Base-by-base conservation (phyloP, 306 rosid genomes). In the Glycine soja region DNA sequence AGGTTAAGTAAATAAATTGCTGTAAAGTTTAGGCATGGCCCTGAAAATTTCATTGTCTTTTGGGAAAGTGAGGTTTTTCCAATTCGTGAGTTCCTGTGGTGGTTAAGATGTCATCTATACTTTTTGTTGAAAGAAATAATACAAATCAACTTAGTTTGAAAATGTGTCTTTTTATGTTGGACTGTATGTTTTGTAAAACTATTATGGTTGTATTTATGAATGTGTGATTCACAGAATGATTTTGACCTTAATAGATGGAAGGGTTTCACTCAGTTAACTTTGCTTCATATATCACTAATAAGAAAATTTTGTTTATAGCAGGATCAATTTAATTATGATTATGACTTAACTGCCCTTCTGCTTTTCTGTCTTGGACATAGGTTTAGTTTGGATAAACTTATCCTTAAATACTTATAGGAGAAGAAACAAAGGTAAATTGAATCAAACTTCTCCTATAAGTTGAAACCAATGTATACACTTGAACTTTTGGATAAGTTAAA, bases 1-100 rank as follows among this genome's bases (percentile, higher is more conserved):
- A 12, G 70, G 52, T 8, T 16, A 82, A 82, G 70, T 30, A 36
- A 70, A 13, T 53, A 38, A 64, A n/a, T 65, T 77, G 43, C 53
- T 10, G 69, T 2, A 45, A 75, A 43, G 79, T 58, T 75, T 57
- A 53, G 58, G 45, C 57, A 59, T 75, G 58, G 8, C 46, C 57
- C 10, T 74, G 12, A 42, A 61, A 18, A 42, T 32, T 57, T 75
- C 15, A 50, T 50, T 64, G 40, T 9, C 81, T 36, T 24, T 14
- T 75, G 47, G 45, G 53, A 12, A 51, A 65, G 15, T 4, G 7
- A 34, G 74, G 50, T 50, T 48, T 64, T 77, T 48, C 30, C 36
- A 77, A 50, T 64, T 48, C 19, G 7, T 76, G 65, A 77, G 19
- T 45, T 61, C 34, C 46, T 24, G 70, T 16, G n/a, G 77, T 73